Conservation (phyloP, 108 stramenopile species). For the Skeletonema tropicum region DNA sequence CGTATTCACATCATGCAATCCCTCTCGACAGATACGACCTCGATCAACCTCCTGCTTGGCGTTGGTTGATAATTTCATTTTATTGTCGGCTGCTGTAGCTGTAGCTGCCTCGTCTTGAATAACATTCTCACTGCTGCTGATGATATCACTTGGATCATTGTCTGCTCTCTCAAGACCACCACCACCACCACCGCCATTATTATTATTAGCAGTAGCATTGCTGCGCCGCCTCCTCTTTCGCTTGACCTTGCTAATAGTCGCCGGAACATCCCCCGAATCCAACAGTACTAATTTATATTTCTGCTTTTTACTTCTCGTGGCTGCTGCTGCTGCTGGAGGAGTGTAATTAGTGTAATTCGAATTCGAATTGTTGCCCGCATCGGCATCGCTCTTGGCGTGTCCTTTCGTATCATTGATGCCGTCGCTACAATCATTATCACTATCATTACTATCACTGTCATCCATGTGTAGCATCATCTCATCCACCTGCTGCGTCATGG, state of each 20-base stretch:
- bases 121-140: background rate
- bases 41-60: slow-evolving; percentile 37
- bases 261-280: slow-evolving; percentile 16
- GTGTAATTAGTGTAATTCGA: background rate
- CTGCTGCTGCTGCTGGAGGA: background rate
- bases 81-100: background rate
- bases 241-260: slow-evolving; percentile 28
- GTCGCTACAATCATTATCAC: background rate
- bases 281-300: background rate
- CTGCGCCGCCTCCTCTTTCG: background rate
- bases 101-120: background rate
- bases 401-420: background rate
- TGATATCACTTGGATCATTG: background rate
- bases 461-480: slow-evolving; percentile 19
- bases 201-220: background rate
- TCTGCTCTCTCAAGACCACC: background rate
- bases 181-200: too few species aligned
- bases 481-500: slow-evolving; percentile 57
- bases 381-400: background rate
- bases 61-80: slow-evolving; percentile 13
- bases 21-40: too few species aligned
- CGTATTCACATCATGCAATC: too few species aligned
- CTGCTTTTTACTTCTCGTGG: slow-evolving; percentile 1
- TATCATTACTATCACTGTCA: slow-evolving; percentile 6
- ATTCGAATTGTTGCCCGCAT: too few species aligned